Evolutionary conservation across 2,329 filamentous ascomycete genomes (phyloP).

Genomic region (Exophiala sp.): DNA sequence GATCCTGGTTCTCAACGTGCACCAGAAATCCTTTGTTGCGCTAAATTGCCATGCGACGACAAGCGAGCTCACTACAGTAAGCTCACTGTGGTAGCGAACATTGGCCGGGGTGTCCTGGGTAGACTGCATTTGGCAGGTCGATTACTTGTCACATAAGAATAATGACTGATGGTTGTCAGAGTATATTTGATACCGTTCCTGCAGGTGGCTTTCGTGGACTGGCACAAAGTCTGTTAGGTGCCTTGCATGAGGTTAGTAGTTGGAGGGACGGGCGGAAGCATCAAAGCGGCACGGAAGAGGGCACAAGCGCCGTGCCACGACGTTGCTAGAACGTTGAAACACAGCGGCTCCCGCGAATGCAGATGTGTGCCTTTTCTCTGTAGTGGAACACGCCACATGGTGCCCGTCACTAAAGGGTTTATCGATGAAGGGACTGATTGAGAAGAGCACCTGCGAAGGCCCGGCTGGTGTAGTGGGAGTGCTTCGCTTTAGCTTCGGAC

Average conservation of each 20-base stretch:
- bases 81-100: not conserved
- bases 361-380: constrained; percentile 1
- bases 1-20: not conserved
- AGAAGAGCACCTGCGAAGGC: no score
- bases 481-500: not conserved
- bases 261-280: constrained; percentile 17
- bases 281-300: constrained; percentile 21
- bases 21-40: not conserved
- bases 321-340: constrained; percentile 4
- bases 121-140: constrained; percentile 1
- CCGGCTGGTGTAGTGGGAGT: not conserved
- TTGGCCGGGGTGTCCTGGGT: not conserved
- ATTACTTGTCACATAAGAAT: not conserved
- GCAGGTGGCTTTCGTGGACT: constrained; percentile 5
- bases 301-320: constrained; percentile 18
- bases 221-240: constrained; percentile 2
- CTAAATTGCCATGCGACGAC: not conserved
- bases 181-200: constrained; percentile 27
- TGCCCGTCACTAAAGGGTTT: not conserved
- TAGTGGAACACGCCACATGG: constrained; percentile 1
- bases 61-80: no score
- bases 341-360: constrained; percentile 8
- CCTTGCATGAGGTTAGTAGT: constrained; percentile 16
- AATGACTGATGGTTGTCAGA: not conserved
- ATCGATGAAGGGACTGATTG: not conserved